Conservation (phyloP, 2,329 filamentous ascomycete genomes). For the Talaromyces verruculosus region DNA sequence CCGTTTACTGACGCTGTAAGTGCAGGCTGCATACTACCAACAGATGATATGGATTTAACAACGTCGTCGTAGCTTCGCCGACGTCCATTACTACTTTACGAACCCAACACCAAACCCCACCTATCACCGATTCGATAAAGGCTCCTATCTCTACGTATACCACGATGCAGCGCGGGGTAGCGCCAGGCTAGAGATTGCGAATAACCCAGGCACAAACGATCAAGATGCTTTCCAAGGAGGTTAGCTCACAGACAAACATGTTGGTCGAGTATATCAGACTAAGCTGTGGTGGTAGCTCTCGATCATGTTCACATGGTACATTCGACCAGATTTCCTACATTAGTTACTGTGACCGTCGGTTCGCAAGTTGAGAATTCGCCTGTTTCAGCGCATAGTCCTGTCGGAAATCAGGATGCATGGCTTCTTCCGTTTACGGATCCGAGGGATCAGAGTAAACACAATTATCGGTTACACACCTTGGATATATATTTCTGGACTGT, state of each 20-base stretch:
- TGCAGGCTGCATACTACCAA: conserved; percentile 8
- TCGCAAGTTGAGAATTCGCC: conserved; percentile 32
- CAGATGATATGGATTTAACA: conserved; percentile 9
- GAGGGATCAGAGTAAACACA: conserved; percentile 53
- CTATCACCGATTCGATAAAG: conserved; percentile 64
- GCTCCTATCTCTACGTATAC: conserved; percentile 65
- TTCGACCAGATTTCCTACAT: conserved; percentile 59
- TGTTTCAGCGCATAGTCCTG: conserved; percentile 29
- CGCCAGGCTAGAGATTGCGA: conserved; percentile 62
- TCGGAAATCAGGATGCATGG: conserved; percentile 52
- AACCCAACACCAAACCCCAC: conserved; percentile 55
- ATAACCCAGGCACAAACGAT: conserved; percentile 61
- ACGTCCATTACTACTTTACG: conserved; percentile 64
- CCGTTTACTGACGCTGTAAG: conserved; percentile 49
- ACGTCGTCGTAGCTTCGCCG: conserved; percentile 54
- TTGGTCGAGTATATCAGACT: not conserved
- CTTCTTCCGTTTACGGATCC: conserved; percentile 56
- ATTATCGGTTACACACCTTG: conserved; percentile 57
- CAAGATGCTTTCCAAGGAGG: conserved; percentile 65
- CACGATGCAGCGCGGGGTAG: conserved; percentile 55
- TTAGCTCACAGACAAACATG: conserved; percentile 31
- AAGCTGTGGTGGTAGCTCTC: conserved; percentile 42
- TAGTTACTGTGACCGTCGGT: conserved; percentile 59
- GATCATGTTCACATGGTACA: conserved; percentile 55
- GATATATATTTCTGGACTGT: conserved; percentile 66